Base-by-base conservation (phyloP, 495 filamentous ascomycete genomes). In the Usnea hakonensis region DNA sequence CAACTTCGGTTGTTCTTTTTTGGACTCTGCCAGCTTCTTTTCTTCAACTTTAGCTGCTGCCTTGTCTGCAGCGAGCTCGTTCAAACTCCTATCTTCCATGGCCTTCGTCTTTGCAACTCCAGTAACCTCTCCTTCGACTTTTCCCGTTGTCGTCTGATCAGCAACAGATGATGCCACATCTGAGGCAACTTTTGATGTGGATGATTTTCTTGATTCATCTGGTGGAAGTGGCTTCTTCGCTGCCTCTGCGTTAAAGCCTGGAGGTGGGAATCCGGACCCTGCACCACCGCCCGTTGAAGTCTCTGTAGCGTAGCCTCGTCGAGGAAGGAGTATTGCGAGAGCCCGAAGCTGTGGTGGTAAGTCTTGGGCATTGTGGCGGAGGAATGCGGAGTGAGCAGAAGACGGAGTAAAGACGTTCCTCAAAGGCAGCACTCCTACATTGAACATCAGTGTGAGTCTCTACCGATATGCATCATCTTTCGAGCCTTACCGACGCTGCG, bases 201-300 rank as follows among this genome's bases (percentile, higher is more conserved):
- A 14, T 43, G 57, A 46, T 32, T 66, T 58, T 55, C 63, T 72
- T 64, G 52, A 36, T 32, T 77, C 63, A 43, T 80, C 81, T 62
- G 77, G 78, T 0, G 83, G 78, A 40, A 94, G 77, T 3, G 94
- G 91, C 67, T 90, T 95, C 82, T 91, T 96, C 41, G 94, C 94
- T 73, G 90, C 76, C 70, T 95, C 86, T 19, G 90, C 77, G 71
- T 96, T 91, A 81, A 97, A 99, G 11, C 94, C 95, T 13, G 94
- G 94, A 54, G 94, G 93, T 38, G 94, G 94, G 21, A 84, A 87
- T 50, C 76, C 77, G 28, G 79, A 72, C 21, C 75, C 76, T 40
- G 81, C 77, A 55, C 81, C 80, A 54, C 82, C 77, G 36, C 80
- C 77, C 33, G 83, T 84, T 21, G 84, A 82, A 43, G 86, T 85